Conservation (phyloP, 768 basidiomycete species). For the Tremella yokohamensis region DNA sequence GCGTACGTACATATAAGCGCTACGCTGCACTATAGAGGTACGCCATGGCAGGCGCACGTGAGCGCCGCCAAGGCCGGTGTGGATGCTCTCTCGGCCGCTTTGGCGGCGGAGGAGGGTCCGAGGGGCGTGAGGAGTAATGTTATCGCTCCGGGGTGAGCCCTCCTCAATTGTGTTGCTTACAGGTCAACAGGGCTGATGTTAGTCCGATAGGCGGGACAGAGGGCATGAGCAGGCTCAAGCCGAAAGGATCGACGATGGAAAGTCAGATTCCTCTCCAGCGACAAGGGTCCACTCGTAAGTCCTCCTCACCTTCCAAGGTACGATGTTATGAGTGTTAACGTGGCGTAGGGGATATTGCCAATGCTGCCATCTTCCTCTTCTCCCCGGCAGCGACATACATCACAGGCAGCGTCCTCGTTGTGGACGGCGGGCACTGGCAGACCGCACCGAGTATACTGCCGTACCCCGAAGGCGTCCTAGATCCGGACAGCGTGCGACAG, state of each 20-base stretch:
- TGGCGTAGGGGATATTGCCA: constrained; percentile 61
- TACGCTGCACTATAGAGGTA: constrained; percentile 69
- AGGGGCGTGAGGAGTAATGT: constrained; percentile 79
- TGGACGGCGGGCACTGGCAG: constrained; percentile 50
- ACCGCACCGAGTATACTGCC: constrained; percentile 25
- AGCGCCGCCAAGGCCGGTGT: constrained; percentile 92
- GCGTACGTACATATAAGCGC: constrained; percentile 86
- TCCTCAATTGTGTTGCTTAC: neutral
- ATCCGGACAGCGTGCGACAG: constrained; percentile 34
- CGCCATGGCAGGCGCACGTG: constrained; percentile 83
- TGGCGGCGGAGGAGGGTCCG: constrained; percentile 93
- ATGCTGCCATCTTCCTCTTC: constrained; percentile 73
- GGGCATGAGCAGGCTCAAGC: constrained; percentile 53
- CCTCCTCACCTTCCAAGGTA: neutral
- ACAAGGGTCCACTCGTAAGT: constrained; percentile 37
- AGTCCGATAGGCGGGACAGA: constrained; percentile 76
- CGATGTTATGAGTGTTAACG: neutral
- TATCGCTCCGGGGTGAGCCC: constrained; percentile 54
- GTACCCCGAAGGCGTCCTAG: constrained; percentile 46
- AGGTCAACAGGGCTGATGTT: neutral
- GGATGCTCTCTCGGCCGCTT: constrained; percentile 77
- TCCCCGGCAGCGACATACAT: constrained; percentile 73
- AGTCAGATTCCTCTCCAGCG: constrained; percentile 34
- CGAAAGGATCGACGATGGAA: constrained; percentile 35
- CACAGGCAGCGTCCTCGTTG: constrained; percentile 66